Evolutionary conservation across 2,329 filamentous ascomycete species (phyloP).

Genomic region (Bretziella fagacearum): DNA sequence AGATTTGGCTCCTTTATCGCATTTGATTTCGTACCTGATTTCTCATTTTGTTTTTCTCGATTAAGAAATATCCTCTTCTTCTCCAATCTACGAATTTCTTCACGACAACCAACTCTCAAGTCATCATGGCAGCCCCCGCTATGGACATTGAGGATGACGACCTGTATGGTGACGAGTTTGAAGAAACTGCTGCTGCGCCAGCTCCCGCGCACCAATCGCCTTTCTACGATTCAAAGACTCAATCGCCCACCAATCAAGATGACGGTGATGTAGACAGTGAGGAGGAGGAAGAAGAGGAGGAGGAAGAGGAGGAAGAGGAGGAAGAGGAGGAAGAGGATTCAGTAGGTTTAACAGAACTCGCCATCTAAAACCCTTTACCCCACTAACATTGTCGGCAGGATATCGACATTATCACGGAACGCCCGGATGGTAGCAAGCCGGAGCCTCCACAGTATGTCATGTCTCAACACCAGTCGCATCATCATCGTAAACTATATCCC

Average conservation of each 20-base stretch:
- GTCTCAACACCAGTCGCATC: no score
- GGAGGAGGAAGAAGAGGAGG: slow-evolving; percentile 46
- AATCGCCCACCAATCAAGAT: neutral
- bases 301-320: slow-evolving; percentile 43
- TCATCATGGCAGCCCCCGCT: slow-evolving; percentile 12
- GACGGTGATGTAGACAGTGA: slow-evolving; percentile 30
- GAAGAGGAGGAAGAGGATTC: slow-evolving; percentile 34
- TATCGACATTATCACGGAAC: slow-evolving; percentile 51
- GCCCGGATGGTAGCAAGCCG: slow-evolving; percentile 46
- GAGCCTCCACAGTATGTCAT: slow-evolving; percentile 40
- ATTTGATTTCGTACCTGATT: no score
- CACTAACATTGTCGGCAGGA: slow-evolving; percentile 28
- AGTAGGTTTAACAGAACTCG: slow-evolving; percentile 1
- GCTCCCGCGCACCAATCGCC: slow-evolving; percentile 19
- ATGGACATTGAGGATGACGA: slow-evolving; percentile 56
- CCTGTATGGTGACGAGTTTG: slow-evolving; percentile 39
- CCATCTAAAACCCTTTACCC: neutral
- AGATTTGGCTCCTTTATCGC: no score
- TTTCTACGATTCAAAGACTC: neutral
- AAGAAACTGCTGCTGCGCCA: slow-evolving; percentile 29
- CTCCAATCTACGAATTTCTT: no score
- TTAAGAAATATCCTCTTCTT: no score
- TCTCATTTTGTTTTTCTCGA: no score
- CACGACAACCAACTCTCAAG: no score
- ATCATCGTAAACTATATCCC: no score